Evolutionary conservation across 345 rosid species (phyloP), one percentile per base, ranked within the genome.

Genomic region (Balakata baccata): DNA sequence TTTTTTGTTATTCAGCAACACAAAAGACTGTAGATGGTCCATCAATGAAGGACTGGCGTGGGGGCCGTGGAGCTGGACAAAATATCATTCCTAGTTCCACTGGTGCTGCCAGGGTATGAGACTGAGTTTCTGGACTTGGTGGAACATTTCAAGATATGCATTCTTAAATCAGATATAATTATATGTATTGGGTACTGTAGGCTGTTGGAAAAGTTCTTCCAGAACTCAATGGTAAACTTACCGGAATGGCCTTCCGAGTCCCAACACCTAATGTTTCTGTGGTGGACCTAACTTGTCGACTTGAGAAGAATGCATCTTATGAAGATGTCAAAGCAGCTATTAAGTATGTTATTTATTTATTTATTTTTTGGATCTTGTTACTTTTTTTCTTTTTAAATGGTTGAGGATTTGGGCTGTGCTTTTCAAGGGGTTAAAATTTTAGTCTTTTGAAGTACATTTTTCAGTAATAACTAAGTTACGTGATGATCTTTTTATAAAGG

Each of bases 141-240:
- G 34, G 34, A 29, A 29, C 34, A 29, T 29, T 29, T 29, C 34
- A 29, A 29, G 34, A 29, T 2, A 29, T 29, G 34, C 34, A 29
- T 29, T 29, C 34, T 29, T 29, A 39, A 67, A n/a, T 20, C 43
- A 39, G 56, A 39, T 29, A 47, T 37, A 5, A 63, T 29, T 58
- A 20, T 11, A 14, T 73, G 41, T 12, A 22, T 66, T 73, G 64
- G 61, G 29, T 56, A 11, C 64, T 76, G 29, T 60, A 93, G 99
- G 99, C 99, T 81, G 99, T 96, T 51, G 99, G 99, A 61, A 96
- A 96, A 79, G 99, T 96, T 83, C 97, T 96, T 80, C 99, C 98
- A 16, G 92, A 90, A 75, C 92, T 96, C 78, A 93, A 96, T 25
- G 99, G 99, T 66, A 96, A 89, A 77, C 99, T 96, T 72, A 96